Conservation (phyloP, 2,329 filamentous ascomycete species). For the Fusarium poae region DNA sequence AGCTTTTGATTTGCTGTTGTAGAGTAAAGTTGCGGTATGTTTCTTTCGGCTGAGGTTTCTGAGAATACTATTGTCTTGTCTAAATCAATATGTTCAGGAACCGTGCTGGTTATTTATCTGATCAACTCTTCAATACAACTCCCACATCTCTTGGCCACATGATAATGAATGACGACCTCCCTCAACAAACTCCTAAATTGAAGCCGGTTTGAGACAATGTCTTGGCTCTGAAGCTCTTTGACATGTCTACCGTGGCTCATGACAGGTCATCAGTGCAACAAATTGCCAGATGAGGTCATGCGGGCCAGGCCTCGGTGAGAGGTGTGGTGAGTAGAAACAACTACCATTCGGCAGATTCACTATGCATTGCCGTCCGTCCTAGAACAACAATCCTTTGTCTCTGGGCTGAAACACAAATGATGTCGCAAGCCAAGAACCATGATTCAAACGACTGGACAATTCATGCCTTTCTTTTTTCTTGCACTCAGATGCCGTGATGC, state of each 20-base stretch:
- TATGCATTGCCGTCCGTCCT: conserved; percentile 6
- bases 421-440: conserved; percentile 29
- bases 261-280: conserved; percentile 24
- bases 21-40: not conserved
- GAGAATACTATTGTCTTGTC: conserved; percentile 4
- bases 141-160: conserved; percentile 37
- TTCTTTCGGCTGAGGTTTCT: conserved; percentile 3
- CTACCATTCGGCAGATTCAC: conserved; percentile 30
- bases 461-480: conserved; percentile 3
- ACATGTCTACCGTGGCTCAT: conserved; percentile 38
- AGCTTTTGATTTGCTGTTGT: not conserved
- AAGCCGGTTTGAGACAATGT: conserved; percentile 40
- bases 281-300: conserved; percentile 46
- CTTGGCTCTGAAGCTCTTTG: conserved; percentile 32
- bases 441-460: conserved; percentile 25
- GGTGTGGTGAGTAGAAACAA: conserved; percentile 29
- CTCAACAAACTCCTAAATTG: conserved; percentile 16
- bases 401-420: conserved; percentile 45
- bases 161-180: conserved; percentile 44
- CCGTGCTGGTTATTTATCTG: conserved; percentile 42
- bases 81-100: conserved; percentile 5
- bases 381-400: conserved; percentile 15
- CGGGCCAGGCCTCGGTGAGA: conserved; percentile 33
- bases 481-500: conserved; percentile 18
- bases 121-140: conserved; percentile 12